phyloP scores from a whole-genome alignment of 257 asterid genomes.

The Paraleonurus japonicus region DNA sequence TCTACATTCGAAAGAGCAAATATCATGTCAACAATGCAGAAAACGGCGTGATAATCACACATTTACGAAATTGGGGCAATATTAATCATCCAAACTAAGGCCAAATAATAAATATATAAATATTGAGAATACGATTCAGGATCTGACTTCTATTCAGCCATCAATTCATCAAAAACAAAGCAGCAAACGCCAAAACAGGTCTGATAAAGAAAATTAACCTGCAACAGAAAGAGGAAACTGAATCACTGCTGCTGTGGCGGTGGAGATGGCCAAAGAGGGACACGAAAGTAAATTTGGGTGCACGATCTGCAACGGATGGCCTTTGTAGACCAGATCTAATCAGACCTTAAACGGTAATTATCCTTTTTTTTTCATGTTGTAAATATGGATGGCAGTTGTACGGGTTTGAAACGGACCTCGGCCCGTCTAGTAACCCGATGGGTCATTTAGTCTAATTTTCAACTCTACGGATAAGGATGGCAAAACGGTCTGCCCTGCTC shows the following conservation, averaged over 20 bases:
- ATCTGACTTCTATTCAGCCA: slow-evolving; percentile 12
- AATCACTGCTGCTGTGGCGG: background rate
- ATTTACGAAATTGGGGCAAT: slow-evolving; percentile 4
- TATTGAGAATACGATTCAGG: background rate
- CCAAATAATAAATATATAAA: background rate
- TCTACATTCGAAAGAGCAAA: background rate
- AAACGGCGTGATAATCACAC: background rate
- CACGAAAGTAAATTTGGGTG: slow-evolving; percentile 25
- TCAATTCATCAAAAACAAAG: slow-evolving; percentile 6
- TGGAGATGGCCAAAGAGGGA: slow-evolving; percentile 13
- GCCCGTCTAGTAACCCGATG: too few relatives aligned
- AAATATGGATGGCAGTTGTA: too few relatives aligned
- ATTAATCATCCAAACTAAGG: background rate
- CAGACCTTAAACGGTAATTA: background rate
- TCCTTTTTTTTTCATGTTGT: background rate
- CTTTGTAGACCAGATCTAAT: background rate
- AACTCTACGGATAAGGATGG: too few relatives aligned
- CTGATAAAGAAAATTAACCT: slow-evolving; percentile 27
- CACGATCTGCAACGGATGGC: background rate
- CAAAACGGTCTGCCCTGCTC: too few relatives aligned
- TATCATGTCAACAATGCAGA: background rate
- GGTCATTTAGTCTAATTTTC: too few relatives aligned
- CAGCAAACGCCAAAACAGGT: background rate
- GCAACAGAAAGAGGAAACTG: slow-evolving; percentile 13
- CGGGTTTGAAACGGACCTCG: too few relatives aligned